Conservation (phyloP, 352 stramenopile species). For the Thraustotheca clavata region DNA sequence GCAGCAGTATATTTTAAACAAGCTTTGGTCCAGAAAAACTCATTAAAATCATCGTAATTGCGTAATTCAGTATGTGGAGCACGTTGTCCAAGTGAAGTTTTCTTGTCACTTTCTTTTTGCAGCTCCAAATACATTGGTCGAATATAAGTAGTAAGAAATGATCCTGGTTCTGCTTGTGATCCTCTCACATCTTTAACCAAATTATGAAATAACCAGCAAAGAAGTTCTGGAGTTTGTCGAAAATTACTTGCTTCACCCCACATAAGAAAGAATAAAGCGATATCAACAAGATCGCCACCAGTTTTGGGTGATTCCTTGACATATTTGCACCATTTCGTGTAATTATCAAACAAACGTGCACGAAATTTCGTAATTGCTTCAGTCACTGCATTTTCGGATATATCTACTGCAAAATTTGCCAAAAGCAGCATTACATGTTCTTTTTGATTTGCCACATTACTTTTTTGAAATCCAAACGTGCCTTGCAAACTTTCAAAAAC, state of each 20-base stretch:
- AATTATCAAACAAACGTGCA: constrained; percentile 79
- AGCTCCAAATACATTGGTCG: constrained; percentile 72
- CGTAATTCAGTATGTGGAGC: constrained; percentile 64
- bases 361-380: constrained; percentile 38
- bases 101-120: constrained; percentile 82
- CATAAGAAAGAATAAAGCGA: constrained; percentile 96
- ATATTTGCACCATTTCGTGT: constrained; percentile 81
- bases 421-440: constrained; percentile 19
- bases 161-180: constrained; percentile 52
- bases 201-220: constrained; percentile 98
- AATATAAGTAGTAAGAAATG: constrained; percentile 60
- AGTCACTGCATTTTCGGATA: constrained; percentile 16
- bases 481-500: constrained; percentile 10
- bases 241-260: constrained; percentile 98
- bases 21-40: constrained; percentile 85
- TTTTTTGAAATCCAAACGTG: constrained; percentile 21
- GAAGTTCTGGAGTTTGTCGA: constrained; percentile 95
- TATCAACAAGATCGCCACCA: constrained; percentile 58
- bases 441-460: constrained; percentile 12
- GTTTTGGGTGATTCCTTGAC: constrained; percentile 56
- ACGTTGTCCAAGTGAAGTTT: constrained; percentile 64
- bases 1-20: constrained; percentile 66
- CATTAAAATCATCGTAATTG: constrained; percentile 84
- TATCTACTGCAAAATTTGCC: constrained; percentile 21
- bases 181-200: constrained; percentile 39